Percentiles rank a stretch among this genome's conserved stretches.
These are phyloP conservation scores for Codiaeum variegatum DNA, from an alignment of 441 rosid species.

Conservation along the genomic window DNA sequence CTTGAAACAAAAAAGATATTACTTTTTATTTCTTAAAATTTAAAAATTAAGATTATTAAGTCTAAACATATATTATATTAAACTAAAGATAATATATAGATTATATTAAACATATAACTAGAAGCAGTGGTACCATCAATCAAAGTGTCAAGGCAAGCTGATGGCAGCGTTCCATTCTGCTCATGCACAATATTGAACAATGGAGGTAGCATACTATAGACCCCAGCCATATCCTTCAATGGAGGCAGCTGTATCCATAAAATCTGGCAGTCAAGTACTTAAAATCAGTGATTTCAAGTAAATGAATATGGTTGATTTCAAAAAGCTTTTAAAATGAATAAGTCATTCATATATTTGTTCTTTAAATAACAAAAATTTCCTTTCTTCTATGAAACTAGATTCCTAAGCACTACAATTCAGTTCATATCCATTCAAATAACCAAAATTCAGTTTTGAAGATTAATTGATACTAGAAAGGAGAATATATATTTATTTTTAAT, in stretches of 20 bases:
- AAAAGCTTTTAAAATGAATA: background rate
- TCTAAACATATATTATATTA: too few relatives aligned
- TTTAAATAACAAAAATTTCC: background rate
- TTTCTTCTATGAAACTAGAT: background rate
- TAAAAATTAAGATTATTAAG: too few relatives aligned
- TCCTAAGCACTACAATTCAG: background rate
- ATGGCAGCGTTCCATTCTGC: conserved; percentile 33
- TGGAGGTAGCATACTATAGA: conserved; percentile 27
- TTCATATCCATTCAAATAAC: background rate
- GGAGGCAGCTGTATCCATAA: too few relatives aligned
- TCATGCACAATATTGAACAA: conserved; percentile 30
- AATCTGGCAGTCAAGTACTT: too few relatives aligned
- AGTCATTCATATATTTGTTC: background rate
- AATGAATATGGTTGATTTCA: background rate
- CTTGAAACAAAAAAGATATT: too few relatives aligned
- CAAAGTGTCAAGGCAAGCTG: conserved; percentile 26
- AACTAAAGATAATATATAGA: too few relatives aligned
- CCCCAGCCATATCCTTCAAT: conserved; percentile 25
- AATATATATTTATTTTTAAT: too few relatives aligned
- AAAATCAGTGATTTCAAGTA: too few relatives aligned
- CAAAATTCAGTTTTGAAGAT: too few relatives aligned
- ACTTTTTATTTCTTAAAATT: too few relatives aligned
- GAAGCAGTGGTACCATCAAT: background rate
- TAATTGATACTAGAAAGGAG: too few relatives aligned
- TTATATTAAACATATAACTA: too few relatives aligned